Evolutionary conservation across 192 early-diverging fungal species (phyloP).

Genomic region (Entophlyctis helioformis): DNA sequence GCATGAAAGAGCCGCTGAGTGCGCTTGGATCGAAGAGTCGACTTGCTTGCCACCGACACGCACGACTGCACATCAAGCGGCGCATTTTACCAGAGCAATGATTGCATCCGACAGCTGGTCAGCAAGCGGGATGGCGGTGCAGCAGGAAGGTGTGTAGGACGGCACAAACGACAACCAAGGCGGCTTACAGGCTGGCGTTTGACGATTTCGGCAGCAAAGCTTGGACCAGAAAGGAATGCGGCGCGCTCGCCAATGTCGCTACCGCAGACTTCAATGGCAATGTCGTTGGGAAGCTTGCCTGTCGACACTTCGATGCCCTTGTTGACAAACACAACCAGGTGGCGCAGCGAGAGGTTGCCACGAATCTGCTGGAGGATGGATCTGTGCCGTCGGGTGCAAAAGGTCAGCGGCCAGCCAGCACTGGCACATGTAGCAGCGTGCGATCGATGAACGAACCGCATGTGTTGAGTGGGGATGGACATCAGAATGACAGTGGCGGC

Average conservation of each 20-base stretch:
- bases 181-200: conserved; percentile 21
- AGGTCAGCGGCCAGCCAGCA: no score
- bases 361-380: conserved; percentile 19
- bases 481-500: conserved; percentile 24
- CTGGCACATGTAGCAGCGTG: no score
- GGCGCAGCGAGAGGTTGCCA: conserved; percentile 12
- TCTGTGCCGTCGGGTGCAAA: conserved; percentile 1
- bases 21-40: conserved; percentile 13
- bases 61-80: conserved; percentile 8
- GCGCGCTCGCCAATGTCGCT: conserved; percentile 15
- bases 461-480: conserved; percentile 40
- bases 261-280: conserved; percentile 25
- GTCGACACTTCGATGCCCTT: conserved; percentile 39
- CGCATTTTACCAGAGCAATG: neutral
- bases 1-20: conserved; percentile 35
- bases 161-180: neutral
- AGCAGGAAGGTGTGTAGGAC: neutral
- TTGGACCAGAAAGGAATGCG: conserved; percentile 35
- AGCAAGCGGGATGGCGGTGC: no score
- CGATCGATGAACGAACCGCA: conserved; percentile 19
- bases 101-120: no score
- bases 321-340: conserved; percentile 41
- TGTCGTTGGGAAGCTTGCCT: conserved; percentile 24
- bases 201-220: conserved; percentile 35
- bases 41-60: conserved; percentile 26